phyloP scores from a whole-genome alignment of 2,329 filamentous ascomycete species.

The Calonectria naviculata region DNA sequence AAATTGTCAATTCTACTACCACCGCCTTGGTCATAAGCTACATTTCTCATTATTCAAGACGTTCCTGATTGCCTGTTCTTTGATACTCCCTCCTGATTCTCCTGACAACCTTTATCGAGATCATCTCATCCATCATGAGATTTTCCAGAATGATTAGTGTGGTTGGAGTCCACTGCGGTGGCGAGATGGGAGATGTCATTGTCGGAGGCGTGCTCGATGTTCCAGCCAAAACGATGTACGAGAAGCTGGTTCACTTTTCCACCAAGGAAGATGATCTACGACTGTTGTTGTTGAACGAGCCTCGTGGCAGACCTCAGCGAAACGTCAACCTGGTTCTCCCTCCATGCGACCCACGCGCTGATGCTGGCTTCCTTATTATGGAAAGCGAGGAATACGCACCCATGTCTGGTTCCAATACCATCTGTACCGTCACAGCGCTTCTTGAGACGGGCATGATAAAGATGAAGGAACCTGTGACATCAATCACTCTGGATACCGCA shows the following conservation, averaged over 20 bases:
- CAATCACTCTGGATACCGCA: slow-evolving; percentile 54
- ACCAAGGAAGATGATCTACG: slow-evolving; percentile 52
- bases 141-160: slow-evolving; percentile 38
- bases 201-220: slow-evolving; percentile 58
- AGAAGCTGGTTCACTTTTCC: slow-evolving; percentile 57
- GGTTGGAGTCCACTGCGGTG: slow-evolving; percentile 52
- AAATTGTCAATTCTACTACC: too few species aligned
- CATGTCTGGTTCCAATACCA: slow-evolving; percentile 57
- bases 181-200: slow-evolving; percentile 60
- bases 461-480: slow-evolving; percentile 57
- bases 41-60: too few species aligned
- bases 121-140: neutral
- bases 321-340: slow-evolving; percentile 53
- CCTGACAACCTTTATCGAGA: too few species aligned
- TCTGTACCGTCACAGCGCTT: too few species aligned
- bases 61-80: too few species aligned
- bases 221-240: slow-evolving; percentile 57
- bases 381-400: slow-evolving; percentile 55
- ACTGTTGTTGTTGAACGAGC: slow-evolving; percentile 57
- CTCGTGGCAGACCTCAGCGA: slow-evolving; percentile 54
- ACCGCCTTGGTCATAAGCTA: too few species aligned
- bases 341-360: slow-evolving; percentile 55
- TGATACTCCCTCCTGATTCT: too few species aligned
- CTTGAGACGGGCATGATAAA: slow-evolving; percentile 59
- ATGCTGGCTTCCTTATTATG: slow-evolving; percentile 59